Conservation (phyloP, 2,329 filamentous ascomycete genomes). For the Cercospora beticola region DNA sequence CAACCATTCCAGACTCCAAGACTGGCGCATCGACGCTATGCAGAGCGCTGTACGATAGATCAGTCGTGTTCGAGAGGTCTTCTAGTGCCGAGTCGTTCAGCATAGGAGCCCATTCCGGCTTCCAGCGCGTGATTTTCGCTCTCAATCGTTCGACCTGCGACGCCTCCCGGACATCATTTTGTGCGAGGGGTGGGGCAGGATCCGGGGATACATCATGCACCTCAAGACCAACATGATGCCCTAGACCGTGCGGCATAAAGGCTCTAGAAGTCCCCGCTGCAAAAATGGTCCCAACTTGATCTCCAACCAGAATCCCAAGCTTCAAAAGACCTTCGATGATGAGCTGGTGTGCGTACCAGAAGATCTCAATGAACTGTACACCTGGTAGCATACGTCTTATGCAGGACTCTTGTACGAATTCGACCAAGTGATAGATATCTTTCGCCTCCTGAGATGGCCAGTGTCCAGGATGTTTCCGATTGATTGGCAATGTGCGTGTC, state of each 20-base stretch:
- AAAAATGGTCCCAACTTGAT: constrained; percentile 45
- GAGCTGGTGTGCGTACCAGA: constrained; percentile 73
- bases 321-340: constrained; percentile 75
- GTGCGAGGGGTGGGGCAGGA: constrained; percentile 14
- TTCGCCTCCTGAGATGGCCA: constrained; percentile 68
- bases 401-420: constrained; percentile 79
- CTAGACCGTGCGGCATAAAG: constrained; percentile 52
- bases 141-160: not conserved
- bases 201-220: constrained; percentile 49
- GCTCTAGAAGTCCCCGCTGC: constrained; percentile 44
- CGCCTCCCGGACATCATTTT: not conserved
- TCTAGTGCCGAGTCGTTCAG: constrained; percentile 54
- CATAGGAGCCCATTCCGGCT: constrained; percentile 73
- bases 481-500: constrained; percentile 81
- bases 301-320: constrained; percentile 72
- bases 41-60: not conserved
- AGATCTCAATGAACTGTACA: constrained; percentile 74
- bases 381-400: constrained; percentile 72
- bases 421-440: constrained; percentile 74
- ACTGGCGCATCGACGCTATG: constrained; percentile 16
- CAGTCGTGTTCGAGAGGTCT: constrained; percentile 5
- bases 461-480: constrained; percentile 48
- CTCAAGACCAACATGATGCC: constrained; percentile 53
- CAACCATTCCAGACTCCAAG: constrained; percentile 66
- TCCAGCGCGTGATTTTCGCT: constrained; percentile 8